Base-by-base conservation (phyloP, 1,284 basidiomycete genomes). In the Phlebopus sp. region DNA sequence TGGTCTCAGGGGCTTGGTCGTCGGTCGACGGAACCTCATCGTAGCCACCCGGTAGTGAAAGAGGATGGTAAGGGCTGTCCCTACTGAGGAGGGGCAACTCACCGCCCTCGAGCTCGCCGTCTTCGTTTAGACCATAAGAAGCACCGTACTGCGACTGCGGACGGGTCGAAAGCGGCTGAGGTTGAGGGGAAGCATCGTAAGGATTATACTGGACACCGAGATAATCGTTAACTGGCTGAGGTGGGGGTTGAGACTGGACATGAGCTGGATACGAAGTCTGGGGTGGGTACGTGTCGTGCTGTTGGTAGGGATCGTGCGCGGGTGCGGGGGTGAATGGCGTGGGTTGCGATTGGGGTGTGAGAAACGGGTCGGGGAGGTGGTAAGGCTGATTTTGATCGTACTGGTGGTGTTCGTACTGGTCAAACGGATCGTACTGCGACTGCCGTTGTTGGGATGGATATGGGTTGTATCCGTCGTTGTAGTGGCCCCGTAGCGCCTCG, bases 21-120 rank as follows among this genome's bases (percentile, higher is more conserved):
- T 56, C 72, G 63, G n/a, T 55, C 44, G 41, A 23, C 14, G 66
- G 62, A 11, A 69, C 67, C 14, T 69, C 67, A 19, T 72, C 71
- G 55, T 76, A 78, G 10, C 66, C 69, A 14, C 79, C 77, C 0
- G 73, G 72, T 7, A 77, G 51, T 1, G 68, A 62, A 48, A 65
- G 54, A 14, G 49, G 52, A 18, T 52, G 29, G 23, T 61, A 59
- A 13, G 58, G 59, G 6, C 59, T 55, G 44, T 81, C 75, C 13
- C 82, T 69, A 6, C 74, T 65, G 31, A 87, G 64, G 13, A 87
- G 70, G 0, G 84, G 83, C n/a, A 86, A 81, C 53, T 86, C 82
- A 8, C 81, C 82, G 0, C 74, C 59, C 10, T 70, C 68, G 2
- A 66, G 56, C 11, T 75, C 71, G 1, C 59, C 62, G 13, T 78